These are phyloP conservation scores for Salvia hispanica DNA, from an alignment of 257 asterid species.

Conservation along the genomic window DNA sequence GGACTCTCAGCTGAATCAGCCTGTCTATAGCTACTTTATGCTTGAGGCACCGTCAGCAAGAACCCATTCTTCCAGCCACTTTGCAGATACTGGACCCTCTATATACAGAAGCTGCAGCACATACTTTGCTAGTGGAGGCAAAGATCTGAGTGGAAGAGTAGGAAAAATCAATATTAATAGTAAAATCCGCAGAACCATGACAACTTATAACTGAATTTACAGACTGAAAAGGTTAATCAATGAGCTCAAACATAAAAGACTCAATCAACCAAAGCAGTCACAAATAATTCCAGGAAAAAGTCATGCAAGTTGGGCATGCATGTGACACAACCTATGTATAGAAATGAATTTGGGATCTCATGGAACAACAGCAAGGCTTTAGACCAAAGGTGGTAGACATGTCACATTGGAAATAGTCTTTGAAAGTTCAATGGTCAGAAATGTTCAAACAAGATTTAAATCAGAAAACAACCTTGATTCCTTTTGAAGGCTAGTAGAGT, in stretches of 20 bases:
- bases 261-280: constrained; percentile 15
- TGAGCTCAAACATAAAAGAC: constrained; percentile 12
- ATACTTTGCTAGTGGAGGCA: constrained; percentile 93
- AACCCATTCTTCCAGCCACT: constrained; percentile 89
- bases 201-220: too few species aligned
- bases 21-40: constrained; percentile 88
- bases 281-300: not conserved
- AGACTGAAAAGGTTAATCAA: not conserved
- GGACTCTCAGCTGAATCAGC: constrained; percentile 77
- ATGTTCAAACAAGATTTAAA: not conserved
- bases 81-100: constrained; percentile 64
- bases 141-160: constrained; percentile 51
- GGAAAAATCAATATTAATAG: constrained; percentile 15
- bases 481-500: not conserved
- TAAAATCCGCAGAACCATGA: not conserved
- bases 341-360: not conserved
- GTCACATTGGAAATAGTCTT: constrained; percentile 4
- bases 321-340: not conserved
- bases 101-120: constrained; percentile 74
- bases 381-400: not conserved
- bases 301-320: constrained; percentile 6
- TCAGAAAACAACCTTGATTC: not conserved
- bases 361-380: not conserved
- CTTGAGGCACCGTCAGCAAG: constrained; percentile 81
- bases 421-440: not conserved